Percentiles rank a stretch among this genome's conserved stretches.
Conservation (phyloP, 306 rosid species). For the Cicer yamashitae region DNA sequence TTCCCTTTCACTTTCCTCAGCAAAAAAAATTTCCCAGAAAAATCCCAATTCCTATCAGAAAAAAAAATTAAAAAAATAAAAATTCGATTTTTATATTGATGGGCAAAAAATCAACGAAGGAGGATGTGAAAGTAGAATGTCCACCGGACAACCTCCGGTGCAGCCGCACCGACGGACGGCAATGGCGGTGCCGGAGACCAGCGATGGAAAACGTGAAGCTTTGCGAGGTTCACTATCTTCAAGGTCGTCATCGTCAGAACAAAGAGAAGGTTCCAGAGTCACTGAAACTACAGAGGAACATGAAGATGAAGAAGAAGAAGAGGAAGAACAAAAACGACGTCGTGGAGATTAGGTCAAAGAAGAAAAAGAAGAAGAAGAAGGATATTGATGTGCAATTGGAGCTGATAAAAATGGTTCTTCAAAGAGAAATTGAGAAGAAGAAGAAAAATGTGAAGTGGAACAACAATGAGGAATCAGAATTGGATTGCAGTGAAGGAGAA, state of each 20-base stretch:
- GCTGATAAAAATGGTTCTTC: slow-evolving; percentile 83
- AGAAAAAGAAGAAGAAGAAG: slow-evolving; percentile 57
- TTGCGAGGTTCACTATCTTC: slow-evolving; percentile 90
- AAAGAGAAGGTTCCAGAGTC: slow-evolving; percentile 88
- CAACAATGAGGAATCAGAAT: slow-evolving; percentile 36
- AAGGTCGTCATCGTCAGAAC: slow-evolving; percentile 82
- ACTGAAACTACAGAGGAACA: slow-evolving; percentile 69
- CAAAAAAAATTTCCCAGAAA: slow-evolving; percentile 44
- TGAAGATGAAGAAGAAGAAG: slow-evolving; percentile 33
- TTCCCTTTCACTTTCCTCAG: slow-evolving; percentile 24
- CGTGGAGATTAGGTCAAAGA: slow-evolving; percentile 69
- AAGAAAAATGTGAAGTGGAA: slow-evolving; percentile 31
- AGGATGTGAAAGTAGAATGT: slow-evolving; percentile 55
- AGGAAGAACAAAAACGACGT: slow-evolving; percentile 47
- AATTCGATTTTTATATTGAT: slow-evolving; percentile 27
- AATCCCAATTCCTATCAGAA: slow-evolving; percentile 34
- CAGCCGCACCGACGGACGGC: slow-evolving; percentile 85
- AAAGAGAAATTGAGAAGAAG: slow-evolving; percentile 79
- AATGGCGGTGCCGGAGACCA: slow-evolving; percentile 89
- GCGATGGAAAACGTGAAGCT: slow-evolving; percentile 83
- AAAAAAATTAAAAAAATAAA: not conserved
- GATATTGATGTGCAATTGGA: slow-evolving; percentile 73
- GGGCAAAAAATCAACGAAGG: slow-evolving; percentile 25
- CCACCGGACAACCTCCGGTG: slow-evolving; percentile 85
- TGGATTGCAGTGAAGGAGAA: slow-evolving; percentile 54